phyloP scores from a whole-genome alignment of 352 stramenopile genomes.

The Globisporangium alternatum region DNA sequence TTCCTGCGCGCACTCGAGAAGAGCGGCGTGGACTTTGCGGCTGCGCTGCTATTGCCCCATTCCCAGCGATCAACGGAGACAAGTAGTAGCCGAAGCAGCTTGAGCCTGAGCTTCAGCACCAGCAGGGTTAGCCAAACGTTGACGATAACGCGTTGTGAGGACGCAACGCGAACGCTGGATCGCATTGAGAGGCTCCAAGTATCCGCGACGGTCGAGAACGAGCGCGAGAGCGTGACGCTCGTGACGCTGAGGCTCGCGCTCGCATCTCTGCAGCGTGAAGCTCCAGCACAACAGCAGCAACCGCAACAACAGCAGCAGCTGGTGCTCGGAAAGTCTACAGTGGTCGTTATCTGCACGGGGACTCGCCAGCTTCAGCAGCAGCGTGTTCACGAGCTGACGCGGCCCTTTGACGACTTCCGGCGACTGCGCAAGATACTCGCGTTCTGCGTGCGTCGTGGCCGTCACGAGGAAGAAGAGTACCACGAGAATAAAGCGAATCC shows the following conservation, averaged over 20 bases:
- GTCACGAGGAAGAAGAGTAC: background rate
- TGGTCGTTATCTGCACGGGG: background rate
- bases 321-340: background rate
- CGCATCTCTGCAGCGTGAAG: background rate
- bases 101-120: background rate
- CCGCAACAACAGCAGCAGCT: too few relatives aligned
- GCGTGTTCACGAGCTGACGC: constrained; percentile 1
- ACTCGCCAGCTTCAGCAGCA: background rate
- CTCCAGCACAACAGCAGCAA: background rate
- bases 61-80: background rate
- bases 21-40: background rate
- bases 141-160: too few relatives aligned
- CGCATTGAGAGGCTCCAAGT: background rate
- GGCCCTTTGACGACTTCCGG: constrained; percentile 1
- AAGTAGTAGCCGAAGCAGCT: background rate
- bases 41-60: background rate
- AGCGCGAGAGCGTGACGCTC: background rate
- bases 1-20: background rate
- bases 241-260: background rate
- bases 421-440: constrained; percentile 6
- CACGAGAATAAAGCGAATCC: background rate
- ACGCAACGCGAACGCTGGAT: background rate
- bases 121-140: background rate
- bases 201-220: background rate
- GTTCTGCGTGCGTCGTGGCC: constrained; percentile 4